These are phyloP conservation scores for Purshia tridentata DNA, from an alignment of 306 rosid species.

Conservation along the genomic window DNA sequence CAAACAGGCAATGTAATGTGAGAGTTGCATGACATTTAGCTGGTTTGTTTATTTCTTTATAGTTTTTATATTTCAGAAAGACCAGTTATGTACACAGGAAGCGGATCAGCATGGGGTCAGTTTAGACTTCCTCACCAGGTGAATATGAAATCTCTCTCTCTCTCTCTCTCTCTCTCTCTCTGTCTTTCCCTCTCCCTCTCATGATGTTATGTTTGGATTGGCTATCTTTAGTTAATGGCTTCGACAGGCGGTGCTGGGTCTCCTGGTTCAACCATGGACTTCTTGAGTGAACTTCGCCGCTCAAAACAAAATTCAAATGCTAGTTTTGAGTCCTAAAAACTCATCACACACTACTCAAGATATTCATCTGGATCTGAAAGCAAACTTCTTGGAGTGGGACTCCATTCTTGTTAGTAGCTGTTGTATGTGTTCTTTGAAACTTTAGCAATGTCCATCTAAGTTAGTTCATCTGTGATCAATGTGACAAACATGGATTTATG, in stretches of 20 bases:
- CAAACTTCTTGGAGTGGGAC: not conserved
- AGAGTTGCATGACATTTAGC: not conserved
- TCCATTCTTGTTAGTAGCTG: not conserved
- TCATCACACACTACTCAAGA: not conserved
- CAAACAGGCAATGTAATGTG: not conserved
- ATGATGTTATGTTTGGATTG: not conserved
- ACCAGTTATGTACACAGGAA: conserved; percentile 62
- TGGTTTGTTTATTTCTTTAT: not conserved
- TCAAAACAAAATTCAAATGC: conserved; percentile 37
- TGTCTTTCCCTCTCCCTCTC: not conserved
- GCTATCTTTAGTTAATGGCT: conserved; percentile 39
- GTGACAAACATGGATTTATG: not conserved
- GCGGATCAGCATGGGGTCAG: conserved; percentile 52
- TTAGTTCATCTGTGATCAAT: not conserved
- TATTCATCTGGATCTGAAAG: not conserved
- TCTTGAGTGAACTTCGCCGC: conserved; percentile 64
- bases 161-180: not conserved
- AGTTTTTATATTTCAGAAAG: conserved; percentile 49
- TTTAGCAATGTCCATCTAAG: not conserved
- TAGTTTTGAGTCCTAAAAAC: conserved; percentile 30
- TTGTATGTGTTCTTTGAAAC: not conserved
- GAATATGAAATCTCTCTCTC: conserved; percentile 5
- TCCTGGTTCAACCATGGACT: conserved; percentile 49
- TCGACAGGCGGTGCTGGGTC: conserved; percentile 34
- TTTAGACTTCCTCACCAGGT: conserved; percentile 70